phyloP scores from a whole-genome alignment of 2,329 filamentous ascomycete species.

The Aspergillus glaucus region DNA sequence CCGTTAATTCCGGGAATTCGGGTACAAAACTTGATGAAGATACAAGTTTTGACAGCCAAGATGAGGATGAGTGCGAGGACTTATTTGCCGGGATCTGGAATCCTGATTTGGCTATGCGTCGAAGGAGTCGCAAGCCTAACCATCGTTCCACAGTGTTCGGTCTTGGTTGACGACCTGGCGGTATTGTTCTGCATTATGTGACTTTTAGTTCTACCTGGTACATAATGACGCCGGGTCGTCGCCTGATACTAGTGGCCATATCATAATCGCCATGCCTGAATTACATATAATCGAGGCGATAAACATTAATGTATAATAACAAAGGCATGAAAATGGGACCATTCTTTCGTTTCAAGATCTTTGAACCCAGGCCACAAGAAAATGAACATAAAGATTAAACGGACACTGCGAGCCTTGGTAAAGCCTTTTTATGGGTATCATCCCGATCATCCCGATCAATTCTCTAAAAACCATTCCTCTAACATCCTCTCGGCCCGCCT shows the following conservation, averaged over 20 bases:
- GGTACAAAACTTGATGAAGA: conserved; percentile 20
- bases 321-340: no score
- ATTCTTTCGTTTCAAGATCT: no score
- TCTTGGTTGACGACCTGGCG: neutral
- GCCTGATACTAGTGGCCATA: neutral
- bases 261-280: no score
- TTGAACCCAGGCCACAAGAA: no score
- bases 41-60: conserved; percentile 58
- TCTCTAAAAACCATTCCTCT: neutral
- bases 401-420: neutral
- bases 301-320: no score
- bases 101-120: conserved; percentile 44
- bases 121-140: conserved; percentile 36
- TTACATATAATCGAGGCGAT: no score
- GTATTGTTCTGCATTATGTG: neutral
- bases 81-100: conserved; percentile 59
- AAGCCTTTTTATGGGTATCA: neutral
- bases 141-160: conserved; percentile 20
- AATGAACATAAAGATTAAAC: neutral
- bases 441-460: neutral
- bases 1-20: conserved; percentile 1
- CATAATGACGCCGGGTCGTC: neutral
- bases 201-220: neutral
- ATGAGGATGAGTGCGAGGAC: conserved; percentile 63
- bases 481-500: neutral